phyloP scores from a whole-genome alignment of 2,329 filamentous ascomycete genomes.

The Lasiodiplodia theobromae region DNA sequence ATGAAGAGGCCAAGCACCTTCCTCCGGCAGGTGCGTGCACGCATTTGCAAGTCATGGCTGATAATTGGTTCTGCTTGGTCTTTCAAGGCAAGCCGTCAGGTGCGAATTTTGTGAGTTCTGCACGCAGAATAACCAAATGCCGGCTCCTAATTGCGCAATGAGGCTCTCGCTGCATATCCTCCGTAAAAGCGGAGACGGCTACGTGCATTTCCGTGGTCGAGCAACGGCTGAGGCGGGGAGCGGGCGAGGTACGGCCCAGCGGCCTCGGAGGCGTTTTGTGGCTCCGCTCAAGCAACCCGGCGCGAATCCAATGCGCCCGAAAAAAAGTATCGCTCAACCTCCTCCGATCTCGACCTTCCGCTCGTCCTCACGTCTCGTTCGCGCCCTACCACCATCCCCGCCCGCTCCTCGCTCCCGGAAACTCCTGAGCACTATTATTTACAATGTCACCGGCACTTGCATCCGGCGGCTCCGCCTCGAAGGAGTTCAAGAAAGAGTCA shows the following conservation, averaged over 20 bases:
- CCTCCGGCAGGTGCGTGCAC: background rate
- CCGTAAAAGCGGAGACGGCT: background rate
- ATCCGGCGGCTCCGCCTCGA: conserved; percentile 54
- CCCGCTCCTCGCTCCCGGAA: conserved; percentile 18
- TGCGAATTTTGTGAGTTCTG: background rate
- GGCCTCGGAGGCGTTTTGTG: conserved; percentile 21
- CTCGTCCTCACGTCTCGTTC: conserved; percentile 1
- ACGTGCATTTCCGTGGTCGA: background rate
- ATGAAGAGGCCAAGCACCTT: background rate
- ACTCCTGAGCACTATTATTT: background rate
- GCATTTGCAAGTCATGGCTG: background rate
- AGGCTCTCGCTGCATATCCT: background rate
- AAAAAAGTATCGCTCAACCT: conserved; percentile 29
- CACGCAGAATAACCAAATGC: background rate
- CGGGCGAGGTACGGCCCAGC: background rate
- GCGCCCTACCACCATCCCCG: background rate
- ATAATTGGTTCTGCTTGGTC: background rate
- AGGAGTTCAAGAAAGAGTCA: conserved; percentile 82
- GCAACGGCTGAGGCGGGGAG: background rate
- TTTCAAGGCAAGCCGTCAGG: background rate
- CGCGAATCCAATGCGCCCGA: conserved; percentile 28
- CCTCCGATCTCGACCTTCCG: conserved; percentile 22
- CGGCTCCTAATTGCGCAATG: background rate
- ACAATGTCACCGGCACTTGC: conserved; percentile 27
- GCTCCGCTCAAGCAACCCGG: conserved; percentile 24